A percentile compares a stretch with the other conserved stretches of the same genome.
Conservation (phyloP, 1,139 yeast species). For the Protomyces lactucae-debilis region DNA sequence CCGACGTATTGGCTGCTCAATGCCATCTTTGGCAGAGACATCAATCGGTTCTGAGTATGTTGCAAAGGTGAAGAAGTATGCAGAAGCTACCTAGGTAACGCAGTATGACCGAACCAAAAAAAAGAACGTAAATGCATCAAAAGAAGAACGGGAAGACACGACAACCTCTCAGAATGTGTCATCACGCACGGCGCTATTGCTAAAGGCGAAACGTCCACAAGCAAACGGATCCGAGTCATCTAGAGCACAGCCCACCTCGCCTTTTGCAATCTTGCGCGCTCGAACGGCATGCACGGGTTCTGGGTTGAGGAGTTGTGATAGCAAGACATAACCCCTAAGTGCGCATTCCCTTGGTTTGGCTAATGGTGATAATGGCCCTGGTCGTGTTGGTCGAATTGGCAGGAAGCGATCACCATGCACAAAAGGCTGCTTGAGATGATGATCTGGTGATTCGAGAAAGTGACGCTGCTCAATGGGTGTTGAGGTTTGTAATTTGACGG, state of each 20-base stretch:
- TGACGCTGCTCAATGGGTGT: background rate
- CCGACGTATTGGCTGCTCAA: conserved; percentile 62
- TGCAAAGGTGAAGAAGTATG: no score
- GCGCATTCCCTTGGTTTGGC: background rate
- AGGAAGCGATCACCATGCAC: background rate
- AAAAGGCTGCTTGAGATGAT: background rate
- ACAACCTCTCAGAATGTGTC: background rate
- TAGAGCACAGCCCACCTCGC: background rate
- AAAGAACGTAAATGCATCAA: no score
- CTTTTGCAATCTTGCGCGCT: background rate
- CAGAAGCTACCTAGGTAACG: no score
- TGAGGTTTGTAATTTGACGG: background rate
- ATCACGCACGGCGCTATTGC: background rate
- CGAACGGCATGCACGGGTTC: background rate
- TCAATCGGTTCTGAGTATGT: conserved; percentile 6
- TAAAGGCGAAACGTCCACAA: background rate
- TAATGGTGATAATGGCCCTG: background rate
- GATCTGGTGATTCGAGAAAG: background rate
- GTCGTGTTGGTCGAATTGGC: background rate
- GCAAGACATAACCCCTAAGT: background rate
- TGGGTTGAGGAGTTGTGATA: background rate
- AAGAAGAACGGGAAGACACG: background rate
- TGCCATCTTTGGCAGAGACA: conserved; percentile 27
- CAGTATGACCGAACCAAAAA: no score
- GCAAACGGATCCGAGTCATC: background rate